Evolutionary conservation across 306 rosid genomes (phyloP), one percentile per base, ranked within the genome.

Genomic region (Gleditsia sinensis): DNA sequence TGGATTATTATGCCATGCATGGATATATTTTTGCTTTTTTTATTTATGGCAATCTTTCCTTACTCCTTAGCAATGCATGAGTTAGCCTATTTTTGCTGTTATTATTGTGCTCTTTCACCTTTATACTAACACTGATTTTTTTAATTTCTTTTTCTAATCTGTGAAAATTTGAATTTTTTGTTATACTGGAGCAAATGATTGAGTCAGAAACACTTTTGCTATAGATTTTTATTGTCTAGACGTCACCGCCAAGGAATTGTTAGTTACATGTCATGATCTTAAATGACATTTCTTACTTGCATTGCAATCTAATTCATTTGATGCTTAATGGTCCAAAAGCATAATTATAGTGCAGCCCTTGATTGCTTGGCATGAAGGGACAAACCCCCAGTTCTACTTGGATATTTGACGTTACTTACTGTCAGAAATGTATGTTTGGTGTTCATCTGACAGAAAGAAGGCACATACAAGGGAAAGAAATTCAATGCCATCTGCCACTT

Each of bases 401-500:
- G 65, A 51, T 17, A 46, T 25, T 67, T 51, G 39, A 21, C 55
- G 17, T 12, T 28, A 20, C 48, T 46, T 46, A 46, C 6, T 16
- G 21, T 46, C 49, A 46, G 53, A 46, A 46, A 46, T 14, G 21
- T n/a, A 16, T 46, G 53, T 64, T 48, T 43, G 50, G 33, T 79
- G 49, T 77, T 76, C 70, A 46, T 59, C 78, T 75, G 61, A 76
- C 98, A 92, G 98, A 93, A 93, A 86, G 97, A 86, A 83, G 98
- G 96, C 74, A 85, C 91, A 71, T 93, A 93, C 84, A 91, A 86
- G 88, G 98, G 98, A 67, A 93, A 93, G 92, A 93, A 93, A 71
- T 93, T 93, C 75, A 93, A 83, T 78, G 97, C 98, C 27, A 93
- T 93, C 78, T 93, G 98, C 83, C 98, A 93, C 86, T 93, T 93